Evolutionary conservation across 1,284 basidiomycete species (phyloP).

Genomic region (Fomitopsis schrenkii): DNA sequence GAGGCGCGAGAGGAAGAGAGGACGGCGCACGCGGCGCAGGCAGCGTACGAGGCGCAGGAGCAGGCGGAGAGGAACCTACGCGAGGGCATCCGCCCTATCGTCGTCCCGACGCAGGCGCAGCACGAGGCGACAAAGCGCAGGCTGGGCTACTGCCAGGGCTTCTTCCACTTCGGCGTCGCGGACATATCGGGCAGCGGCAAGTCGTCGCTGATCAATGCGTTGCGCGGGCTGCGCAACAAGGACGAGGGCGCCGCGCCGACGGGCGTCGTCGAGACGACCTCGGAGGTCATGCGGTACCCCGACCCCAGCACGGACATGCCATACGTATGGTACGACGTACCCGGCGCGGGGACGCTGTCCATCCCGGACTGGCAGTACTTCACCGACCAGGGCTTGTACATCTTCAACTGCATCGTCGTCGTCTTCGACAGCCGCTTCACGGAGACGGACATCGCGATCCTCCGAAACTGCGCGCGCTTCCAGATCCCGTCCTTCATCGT

Average conservation of each 20-base stretch:
- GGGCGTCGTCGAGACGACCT: background rate
- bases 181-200: conserved; percentile 3
- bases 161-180: background rate
- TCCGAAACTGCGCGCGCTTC: background rate
- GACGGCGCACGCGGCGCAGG: background rate
- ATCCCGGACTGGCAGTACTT: conserved; percentile 1
- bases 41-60: background rate
- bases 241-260: background rate
- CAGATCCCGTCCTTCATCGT: background rate
- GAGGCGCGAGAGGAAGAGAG: background rate
- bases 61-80: background rate
- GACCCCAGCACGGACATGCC: background rate
- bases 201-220: conserved; percentile 6
- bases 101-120: background rate
- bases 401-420: background rate
- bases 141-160: background rate
- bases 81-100: background rate
- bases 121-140: background rate
- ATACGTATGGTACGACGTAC: background rate
- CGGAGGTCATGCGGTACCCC: background rate
- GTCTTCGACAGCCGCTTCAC: background rate
- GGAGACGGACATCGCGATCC: background rate
- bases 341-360: background rate
- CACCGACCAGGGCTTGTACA: background rate
- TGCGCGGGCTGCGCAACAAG: conserved; percentile 1